Percentiles rank a stretch among this genome's conserved stretches.
phyloP scores from a whole-genome alignment of 2,329 filamentous ascomycete genomes.

The Epichloe bromicola region DNA sequence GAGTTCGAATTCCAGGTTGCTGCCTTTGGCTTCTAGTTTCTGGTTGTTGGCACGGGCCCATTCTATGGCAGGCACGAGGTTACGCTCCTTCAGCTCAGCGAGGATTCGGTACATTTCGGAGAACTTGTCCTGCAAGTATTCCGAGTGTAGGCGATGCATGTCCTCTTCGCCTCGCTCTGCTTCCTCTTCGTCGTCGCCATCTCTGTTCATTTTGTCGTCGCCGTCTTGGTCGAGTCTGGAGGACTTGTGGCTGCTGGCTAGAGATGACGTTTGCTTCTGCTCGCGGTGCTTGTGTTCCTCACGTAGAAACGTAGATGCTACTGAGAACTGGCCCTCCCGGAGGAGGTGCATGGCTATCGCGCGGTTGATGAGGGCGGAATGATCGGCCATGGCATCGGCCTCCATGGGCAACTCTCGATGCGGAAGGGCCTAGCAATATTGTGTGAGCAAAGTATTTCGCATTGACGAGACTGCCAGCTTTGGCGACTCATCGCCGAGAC shows the following conservation, averaged over 20 bases:
- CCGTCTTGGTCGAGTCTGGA: slow-evolving; percentile 18
- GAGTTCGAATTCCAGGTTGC: slow-evolving; percentile 90
- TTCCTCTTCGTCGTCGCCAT: slow-evolving; percentile 12
- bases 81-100: slow-evolving; percentile 57
- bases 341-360: slow-evolving; percentile 95
- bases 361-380: slow-evolving; percentile 70
- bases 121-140: slow-evolving; percentile 66
- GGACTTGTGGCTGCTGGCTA: slow-evolving; percentile 5
- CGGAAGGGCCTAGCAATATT: slow-evolving; percentile 21
- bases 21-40: slow-evolving; percentile 66
- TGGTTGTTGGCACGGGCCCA: slow-evolving; percentile 67
- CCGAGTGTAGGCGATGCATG: slow-evolving; percentile 16
- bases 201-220: slow-evolving; percentile 19
- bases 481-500: not conserved
- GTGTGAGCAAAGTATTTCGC: not conserved
- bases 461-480: not conserved
- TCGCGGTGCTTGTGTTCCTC: slow-evolving; percentile 43
- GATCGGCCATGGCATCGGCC: slow-evolving; percentile 64
- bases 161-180: slow-evolving; percentile 10
- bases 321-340: slow-evolving; percentile 83
- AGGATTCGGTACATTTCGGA: slow-evolving; percentile 84
- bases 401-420: slow-evolving; percentile 58
- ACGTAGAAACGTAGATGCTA: slow-evolving; percentile 71
- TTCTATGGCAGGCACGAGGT: slow-evolving; percentile 70
- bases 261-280: slow-evolving; percentile 7